Evolutionary conservation across 352 stramenopile genomes (phyloP).

Genomic region (Plasmopara viticola): DNA sequence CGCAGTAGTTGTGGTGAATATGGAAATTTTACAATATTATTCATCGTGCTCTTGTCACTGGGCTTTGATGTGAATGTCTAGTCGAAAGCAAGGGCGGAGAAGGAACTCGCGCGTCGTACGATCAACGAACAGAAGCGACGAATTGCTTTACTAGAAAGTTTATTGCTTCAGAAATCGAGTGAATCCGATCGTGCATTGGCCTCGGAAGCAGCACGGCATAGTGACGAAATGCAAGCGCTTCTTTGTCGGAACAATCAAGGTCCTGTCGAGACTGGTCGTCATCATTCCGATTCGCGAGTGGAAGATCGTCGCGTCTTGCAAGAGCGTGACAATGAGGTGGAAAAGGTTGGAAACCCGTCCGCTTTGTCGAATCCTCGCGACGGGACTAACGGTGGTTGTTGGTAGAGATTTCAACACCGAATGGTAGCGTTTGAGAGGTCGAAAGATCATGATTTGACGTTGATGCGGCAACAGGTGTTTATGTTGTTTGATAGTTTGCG

Average conservation of each 20-base stretch:
- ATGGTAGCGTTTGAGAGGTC: constrained; percentile 42
- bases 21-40: neutral
- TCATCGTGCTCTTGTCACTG: neutral
- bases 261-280: constrained; percentile 2
- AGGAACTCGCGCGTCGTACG: constrained; percentile 45
- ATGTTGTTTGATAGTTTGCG: neutral
- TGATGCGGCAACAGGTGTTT: constrained; percentile 59
- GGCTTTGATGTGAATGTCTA: constrained; percentile 10
- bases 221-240: constrained; percentile 50
- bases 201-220: constrained; percentile 35
- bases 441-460: constrained; percentile 66
- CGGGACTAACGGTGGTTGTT: neutral
- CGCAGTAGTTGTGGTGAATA: constrained; percentile 48
- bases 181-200: constrained; percentile 58
- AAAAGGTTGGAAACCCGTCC: constrained; percentile 12
- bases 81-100: constrained; percentile 70
- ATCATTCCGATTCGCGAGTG: constrained; percentile 20
- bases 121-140: constrained; percentile 51
- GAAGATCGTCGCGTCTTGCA: constrained; percentile 12
- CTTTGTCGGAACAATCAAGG: constrained; percentile 29
- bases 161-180: constrained; percentile 44
- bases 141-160: constrained; percentile 42
- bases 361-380: neutral
- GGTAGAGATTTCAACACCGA: constrained; percentile 41
- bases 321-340: constrained; percentile 24